These are phyloP conservation scores for Sclerotinia spermophila DNA, from an alignment of 2,329 filamentous ascomycete species.

Conservation along the genomic window DNA sequence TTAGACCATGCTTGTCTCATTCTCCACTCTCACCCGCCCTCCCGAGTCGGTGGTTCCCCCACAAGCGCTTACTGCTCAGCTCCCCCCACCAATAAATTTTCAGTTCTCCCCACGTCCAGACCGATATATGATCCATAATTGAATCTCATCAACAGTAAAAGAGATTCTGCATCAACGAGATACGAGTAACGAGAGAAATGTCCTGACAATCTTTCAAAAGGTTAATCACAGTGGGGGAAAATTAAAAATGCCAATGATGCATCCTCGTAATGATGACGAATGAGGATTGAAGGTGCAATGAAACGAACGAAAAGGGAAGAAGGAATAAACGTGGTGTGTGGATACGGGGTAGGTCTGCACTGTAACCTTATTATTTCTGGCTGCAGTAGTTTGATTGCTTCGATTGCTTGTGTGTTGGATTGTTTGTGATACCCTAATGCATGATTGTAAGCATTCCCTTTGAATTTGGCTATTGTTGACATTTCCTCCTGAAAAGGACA, in stretches of 20 bases:
- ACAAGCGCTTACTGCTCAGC: conserved; percentile 15
- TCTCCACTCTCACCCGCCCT: conserved; percentile 8
- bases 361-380: conserved; percentile 8
- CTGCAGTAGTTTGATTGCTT: conserved; percentile 7
- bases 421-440: neutral
- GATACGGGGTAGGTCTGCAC: neutral
- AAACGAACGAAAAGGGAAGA: conserved; percentile 3
- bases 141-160: neutral
- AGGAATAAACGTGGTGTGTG: conserved; percentile 14
- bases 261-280: conserved; percentile 15
- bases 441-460: neutral
- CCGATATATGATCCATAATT: neutral
- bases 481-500: neutral
- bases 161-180: neutral
- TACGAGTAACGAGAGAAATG: neutral
- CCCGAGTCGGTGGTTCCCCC: conserved; percentile 11
- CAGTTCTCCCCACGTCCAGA: neutral
- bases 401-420: neutral
- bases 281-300: neutral
- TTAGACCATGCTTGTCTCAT: neutral
- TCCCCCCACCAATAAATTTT: neutral
- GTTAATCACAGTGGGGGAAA: neutral
- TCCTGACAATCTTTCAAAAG: neutral
- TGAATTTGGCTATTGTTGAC: neutral
- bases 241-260: neutral